These are phyloP conservation scores for Lasiosphaeris hirsuta DNA, from an alignment of 495 filamentous ascomycete genomes.

Conservation along the genomic window DNA sequence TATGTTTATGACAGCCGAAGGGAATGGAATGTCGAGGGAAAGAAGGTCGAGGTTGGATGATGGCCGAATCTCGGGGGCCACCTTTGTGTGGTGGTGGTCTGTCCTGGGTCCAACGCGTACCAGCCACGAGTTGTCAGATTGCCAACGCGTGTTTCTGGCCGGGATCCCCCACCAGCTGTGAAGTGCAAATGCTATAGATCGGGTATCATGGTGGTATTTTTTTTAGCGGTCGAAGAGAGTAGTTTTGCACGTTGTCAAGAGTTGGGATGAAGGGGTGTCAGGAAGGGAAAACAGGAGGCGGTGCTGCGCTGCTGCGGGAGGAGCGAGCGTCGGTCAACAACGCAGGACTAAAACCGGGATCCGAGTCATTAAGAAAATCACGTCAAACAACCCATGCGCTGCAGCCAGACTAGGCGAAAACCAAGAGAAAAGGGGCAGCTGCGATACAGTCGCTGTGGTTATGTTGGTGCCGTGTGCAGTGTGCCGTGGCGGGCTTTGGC, in stretches of 20 bases:
- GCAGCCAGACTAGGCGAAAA: neutral
- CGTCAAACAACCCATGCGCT: constrained; percentile 4
- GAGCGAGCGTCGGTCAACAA: constrained; percentile 22
- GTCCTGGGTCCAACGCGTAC: constrained; percentile 16
- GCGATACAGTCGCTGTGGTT: no score
- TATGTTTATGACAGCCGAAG: neutral
- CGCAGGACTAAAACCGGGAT: constrained; percentile 13
- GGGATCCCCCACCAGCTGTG: constrained; percentile 6
- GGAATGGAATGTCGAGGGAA: neutral
- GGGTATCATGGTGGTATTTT: constrained; percentile 10
- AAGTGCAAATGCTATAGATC: constrained; percentile 4
- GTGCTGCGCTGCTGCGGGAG: neutral
- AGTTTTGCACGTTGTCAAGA: neutral
- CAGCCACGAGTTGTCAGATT: constrained; percentile 13
- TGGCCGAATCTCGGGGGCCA: neutral
- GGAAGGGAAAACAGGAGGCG: constrained; percentile 2
- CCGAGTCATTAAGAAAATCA: constrained; percentile 14
- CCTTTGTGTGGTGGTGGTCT: neutral
- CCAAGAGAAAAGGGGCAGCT: neutral
- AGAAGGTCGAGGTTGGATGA: neutral
- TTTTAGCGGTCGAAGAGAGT: constrained; percentile 3
- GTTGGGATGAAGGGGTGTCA: constrained; percentile 2
- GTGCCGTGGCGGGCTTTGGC: neutral
- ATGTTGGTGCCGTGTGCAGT: no score
- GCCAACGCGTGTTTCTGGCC: constrained; percentile 16